These are phyloP conservation scores for Wickerhamomyces alni DNA, from an alignment of 805 yeast species.

Conservation along the genomic window DNA sequence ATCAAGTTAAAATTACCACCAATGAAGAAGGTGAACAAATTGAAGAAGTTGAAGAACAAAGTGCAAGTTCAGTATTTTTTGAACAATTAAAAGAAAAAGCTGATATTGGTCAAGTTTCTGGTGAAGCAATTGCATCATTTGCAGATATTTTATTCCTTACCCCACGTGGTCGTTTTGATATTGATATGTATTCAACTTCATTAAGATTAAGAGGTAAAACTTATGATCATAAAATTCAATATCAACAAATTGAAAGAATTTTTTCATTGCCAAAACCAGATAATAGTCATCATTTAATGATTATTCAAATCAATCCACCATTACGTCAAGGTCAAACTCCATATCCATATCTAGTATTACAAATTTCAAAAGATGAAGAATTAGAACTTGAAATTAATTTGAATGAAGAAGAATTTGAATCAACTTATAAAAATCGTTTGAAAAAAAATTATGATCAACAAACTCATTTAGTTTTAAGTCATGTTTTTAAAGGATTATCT, in stretches of 20 bases:
- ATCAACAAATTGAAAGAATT: slow-evolving; percentile 81
- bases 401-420: slow-evolving; percentile 73
- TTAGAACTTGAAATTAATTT: slow-evolving; percentile 84
- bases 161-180: slow-evolving; percentile 97
- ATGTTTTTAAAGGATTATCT: slow-evolving; percentile 84
- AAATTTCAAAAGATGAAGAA: slow-evolving; percentile 86
- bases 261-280: slow-evolving; percentile 93
- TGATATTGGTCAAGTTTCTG: slow-evolving; percentile 88
- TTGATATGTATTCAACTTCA: slow-evolving; percentile 84
- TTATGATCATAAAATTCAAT: slow-evolving; percentile 92
- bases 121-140: slow-evolving; percentile 92
- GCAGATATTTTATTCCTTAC: slow-evolving; percentile 87
- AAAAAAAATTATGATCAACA: slow-evolving; percentile 73
- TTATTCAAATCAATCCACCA: slow-evolving; percentile 94
- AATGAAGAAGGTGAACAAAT: slow-evolving; percentile 28
- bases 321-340: slow-evolving; percentile 97
- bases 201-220: slow-evolving; percentile 95
- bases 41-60: slow-evolving; percentile 39
- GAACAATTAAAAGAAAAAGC: slow-evolving; percentile 91
- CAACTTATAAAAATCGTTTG: slow-evolving; percentile 67
- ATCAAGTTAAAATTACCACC: slow-evolving; percentile 7
- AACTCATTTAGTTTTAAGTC: slow-evolving; percentile 82
- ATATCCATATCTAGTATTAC: slow-evolving; percentile 87
- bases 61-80: slow-evolving; percentile 80
- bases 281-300: slow-evolving; percentile 81